Conservation (phyloP, 2,329 filamentous ascomycete species). For the Colletotrichum kahawae region DNA sequence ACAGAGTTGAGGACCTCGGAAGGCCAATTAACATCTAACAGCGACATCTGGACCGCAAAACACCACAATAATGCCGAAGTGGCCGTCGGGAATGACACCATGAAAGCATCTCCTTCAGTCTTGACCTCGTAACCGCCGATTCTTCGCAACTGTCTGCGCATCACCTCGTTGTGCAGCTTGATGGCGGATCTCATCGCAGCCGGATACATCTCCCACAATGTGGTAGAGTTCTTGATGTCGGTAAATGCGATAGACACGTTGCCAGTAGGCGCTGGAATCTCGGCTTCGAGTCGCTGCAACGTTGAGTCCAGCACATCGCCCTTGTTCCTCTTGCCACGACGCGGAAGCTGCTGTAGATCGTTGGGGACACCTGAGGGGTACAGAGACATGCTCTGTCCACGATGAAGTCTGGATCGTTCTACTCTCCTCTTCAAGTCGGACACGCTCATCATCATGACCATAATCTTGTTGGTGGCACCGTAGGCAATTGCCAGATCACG, state of each 20-base stretch:
- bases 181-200: constrained; percentile 96
- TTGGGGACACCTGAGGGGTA: constrained; percentile 77
- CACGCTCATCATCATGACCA: constrained; percentile 98
- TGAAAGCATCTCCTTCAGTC: constrained; percentile 99
- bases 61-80: constrained; percentile 95
- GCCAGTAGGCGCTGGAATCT: constrained; percentile 89
- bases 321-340: constrained; percentile 69
- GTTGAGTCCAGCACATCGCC: constrained; percentile 80
- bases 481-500: constrained; percentile 95
- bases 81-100: constrained; percentile 97
- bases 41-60: constrained; percentile 88
- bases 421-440: constrained; percentile 84
- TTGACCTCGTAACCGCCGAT: constrained; percentile 99
- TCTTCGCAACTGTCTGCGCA: constrained; percentile 89
- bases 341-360: constrained; percentile 68
- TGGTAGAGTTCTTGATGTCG: constrained; percentile 98
- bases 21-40: constrained; percentile 92
- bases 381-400: constrained; percentile 85
- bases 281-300: constrained; percentile 83
- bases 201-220: constrained; percentile 93
- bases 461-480: constrained; percentile 91
- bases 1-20: constrained; percentile 88
- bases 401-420: constrained; percentile 73
- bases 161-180: constrained; percentile 95
- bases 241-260: constrained; percentile 96